These are phyloP conservation scores for Arabis hirsuta DNA, from an alignment of 345 rosid genomes.

Conservation along the genomic window DNA sequence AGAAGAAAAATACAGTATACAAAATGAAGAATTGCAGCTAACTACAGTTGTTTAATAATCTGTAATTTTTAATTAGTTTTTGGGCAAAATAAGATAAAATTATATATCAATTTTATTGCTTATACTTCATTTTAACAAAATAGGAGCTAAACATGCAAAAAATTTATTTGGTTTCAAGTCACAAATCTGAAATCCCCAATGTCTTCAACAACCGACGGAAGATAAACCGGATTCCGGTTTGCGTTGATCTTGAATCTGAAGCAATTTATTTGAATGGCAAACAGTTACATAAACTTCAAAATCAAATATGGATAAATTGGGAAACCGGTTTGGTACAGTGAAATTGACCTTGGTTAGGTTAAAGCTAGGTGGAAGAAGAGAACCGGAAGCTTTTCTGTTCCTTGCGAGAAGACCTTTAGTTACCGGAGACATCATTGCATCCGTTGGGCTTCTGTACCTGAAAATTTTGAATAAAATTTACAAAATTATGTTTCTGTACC, in stretches of 20 bases:
- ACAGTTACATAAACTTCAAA: background rate
- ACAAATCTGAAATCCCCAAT: background rate
- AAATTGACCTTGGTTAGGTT: constrained; percentile 56
- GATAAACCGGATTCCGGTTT: constrained; percentile 42
- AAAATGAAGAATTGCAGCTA: background rate
- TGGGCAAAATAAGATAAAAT: background rate
- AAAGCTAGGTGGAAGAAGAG: constrained; percentile 66
- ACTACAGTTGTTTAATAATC: constrained; percentile 8
- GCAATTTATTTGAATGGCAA: background rate
- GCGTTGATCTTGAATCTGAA: constrained; percentile 39
- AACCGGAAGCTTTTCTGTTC: constrained; percentile 56
- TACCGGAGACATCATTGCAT: constrained; percentile 81
- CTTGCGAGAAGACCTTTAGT: constrained; percentile 84
- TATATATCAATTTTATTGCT: background rate
- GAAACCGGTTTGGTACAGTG: background rate
- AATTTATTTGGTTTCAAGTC: constrained; percentile 3
- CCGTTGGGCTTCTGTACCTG: constrained; percentile 90
- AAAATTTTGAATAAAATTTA: background rate
- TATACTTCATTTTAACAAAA: background rate
- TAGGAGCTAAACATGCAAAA: background rate
- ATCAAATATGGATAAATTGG: background rate
- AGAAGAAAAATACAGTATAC: constrained; percentile 1
- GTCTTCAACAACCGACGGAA: constrained; percentile 28
- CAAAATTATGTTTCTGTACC: background rate
- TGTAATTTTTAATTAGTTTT: background rate